These are phyloP conservation scores for Scolecobasidium constrictum DNA, from an alignment of 2,329 filamentous ascomycete species.

Conservation along the genomic window DNA sequence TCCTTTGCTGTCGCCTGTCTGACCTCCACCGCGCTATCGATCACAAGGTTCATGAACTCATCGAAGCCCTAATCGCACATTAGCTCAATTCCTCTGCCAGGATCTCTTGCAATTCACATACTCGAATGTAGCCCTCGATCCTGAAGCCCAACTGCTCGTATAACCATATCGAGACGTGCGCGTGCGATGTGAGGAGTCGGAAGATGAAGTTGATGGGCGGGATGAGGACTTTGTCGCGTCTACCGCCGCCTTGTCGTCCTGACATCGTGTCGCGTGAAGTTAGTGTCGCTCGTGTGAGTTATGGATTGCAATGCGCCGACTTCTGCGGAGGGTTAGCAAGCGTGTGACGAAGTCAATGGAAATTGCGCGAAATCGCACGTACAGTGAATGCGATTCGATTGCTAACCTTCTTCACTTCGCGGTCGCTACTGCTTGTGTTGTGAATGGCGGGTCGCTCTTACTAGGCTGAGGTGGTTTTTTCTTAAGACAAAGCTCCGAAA, in stretches of 20 bases:
- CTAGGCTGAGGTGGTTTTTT: too few species aligned
- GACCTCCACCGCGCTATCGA: conserved; percentile 92
- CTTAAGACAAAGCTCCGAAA: too few species aligned
- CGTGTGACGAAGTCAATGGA: too few species aligned
- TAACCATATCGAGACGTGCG: conserved; percentile 87
- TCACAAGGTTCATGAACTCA: conserved; percentile 98
- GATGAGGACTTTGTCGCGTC: conserved; percentile 54
- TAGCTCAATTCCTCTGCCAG: neutral
- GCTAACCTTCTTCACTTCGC: too few species aligned
- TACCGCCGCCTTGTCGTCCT: conserved; percentile 42
- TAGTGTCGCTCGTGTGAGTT: neutral
- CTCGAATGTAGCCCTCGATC: conserved; percentile 93
- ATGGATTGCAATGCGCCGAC: too few species aligned
- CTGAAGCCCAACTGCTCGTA: conserved; percentile 91
- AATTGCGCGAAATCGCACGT: too few species aligned
- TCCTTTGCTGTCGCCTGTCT: conserved; percentile 68
- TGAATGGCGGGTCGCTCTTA: too few species aligned
- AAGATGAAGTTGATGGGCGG: conserved; percentile 84
- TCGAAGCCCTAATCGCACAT: conserved; percentile 68
- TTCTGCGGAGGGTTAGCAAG: too few species aligned
- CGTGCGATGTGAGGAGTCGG: conserved; percentile 77
- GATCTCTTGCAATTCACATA: conserved; percentile 34
- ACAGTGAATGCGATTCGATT: too few species aligned
- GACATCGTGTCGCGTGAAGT: conserved; percentile 33
- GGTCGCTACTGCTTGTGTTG: too few species aligned